Conservation (phyloP, 257 asterid species). For the Primulina tabacum region DNA sequence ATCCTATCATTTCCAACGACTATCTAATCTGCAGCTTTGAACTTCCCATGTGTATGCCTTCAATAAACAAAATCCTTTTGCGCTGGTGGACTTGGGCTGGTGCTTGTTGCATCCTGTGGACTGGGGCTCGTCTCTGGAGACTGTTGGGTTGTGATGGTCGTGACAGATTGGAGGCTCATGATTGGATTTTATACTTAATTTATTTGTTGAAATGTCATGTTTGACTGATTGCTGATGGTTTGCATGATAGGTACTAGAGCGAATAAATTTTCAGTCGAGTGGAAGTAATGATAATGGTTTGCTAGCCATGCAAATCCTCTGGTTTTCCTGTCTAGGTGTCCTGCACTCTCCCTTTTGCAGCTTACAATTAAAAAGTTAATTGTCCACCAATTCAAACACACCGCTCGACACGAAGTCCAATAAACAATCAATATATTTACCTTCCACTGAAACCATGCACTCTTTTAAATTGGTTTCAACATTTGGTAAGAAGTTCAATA, state of each 20-base stretch:
- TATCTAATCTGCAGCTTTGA: background rate
- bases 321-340: background rate
- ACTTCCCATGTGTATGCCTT: background rate
- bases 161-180: background rate
- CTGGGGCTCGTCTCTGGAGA: too few species aligned
- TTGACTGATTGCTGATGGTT: background rate
- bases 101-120: background rate
- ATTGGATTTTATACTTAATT: constrained; percentile 3
- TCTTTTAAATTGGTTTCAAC: background rate
- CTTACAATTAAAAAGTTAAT: background rate
- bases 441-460: background rate
- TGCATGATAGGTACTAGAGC: constrained; percentile 37
- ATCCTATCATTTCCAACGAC: background rate
- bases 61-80: too few species aligned
- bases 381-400: background rate
- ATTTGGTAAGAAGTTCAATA: background rate
- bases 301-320: constrained; percentile 11
- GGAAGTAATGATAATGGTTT: constrained; percentile 34
- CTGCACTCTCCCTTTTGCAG: background rate
- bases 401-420: background rate
- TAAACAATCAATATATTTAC: background rate
- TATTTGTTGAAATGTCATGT: too few species aligned
- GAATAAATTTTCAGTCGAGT: constrained; percentile 27
- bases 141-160: too few species aligned
- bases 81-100: background rate